These are phyloP conservation scores for Fusarium nurragi DNA, from an alignment of 2,329 filamentous ascomycete species.

Conservation along the genomic window DNA sequence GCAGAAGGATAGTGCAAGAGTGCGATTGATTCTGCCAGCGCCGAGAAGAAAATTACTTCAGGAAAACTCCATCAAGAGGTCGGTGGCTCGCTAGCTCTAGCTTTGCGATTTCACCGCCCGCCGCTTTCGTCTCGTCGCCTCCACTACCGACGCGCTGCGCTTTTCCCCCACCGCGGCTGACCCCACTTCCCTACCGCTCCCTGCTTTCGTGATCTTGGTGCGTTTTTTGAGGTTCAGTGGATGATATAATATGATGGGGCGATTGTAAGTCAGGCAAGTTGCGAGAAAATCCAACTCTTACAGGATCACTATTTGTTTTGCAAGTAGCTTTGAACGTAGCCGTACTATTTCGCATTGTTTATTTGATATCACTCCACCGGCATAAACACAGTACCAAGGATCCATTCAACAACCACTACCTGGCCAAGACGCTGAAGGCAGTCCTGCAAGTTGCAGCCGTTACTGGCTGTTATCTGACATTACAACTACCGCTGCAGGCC, in stretches of 20 bases:
- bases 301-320: neutral
- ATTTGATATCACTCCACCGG: too few species aligned
- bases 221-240: neutral
- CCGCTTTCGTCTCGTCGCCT: conserved; percentile 37
- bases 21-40: conserved; percentile 43
- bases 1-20: conserved; percentile 20
- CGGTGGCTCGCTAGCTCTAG: conserved; percentile 21
- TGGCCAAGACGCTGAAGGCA: too few species aligned
- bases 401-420: neutral
- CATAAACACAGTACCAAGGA: too few species aligned
- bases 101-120: conserved; percentile 47
- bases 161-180: conserved; percentile 28
- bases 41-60: conserved; percentile 36
- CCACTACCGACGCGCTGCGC: conserved; percentile 10
- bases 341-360: too few species aligned
- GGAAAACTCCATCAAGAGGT: conserved; percentile 34
- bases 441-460: neutral
- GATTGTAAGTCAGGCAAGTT: neutral
- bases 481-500: neutral
- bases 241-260: neutral
- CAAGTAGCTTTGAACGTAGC: too few species aligned
- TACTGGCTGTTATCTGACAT: neutral
- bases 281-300: neutral
- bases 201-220: neutral
- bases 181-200: conserved; percentile 32